These are phyloP conservation scores for Thuja plicata DNA, from an alignment of 83 land plant genomes.

Conservation along the genomic window DNA sequence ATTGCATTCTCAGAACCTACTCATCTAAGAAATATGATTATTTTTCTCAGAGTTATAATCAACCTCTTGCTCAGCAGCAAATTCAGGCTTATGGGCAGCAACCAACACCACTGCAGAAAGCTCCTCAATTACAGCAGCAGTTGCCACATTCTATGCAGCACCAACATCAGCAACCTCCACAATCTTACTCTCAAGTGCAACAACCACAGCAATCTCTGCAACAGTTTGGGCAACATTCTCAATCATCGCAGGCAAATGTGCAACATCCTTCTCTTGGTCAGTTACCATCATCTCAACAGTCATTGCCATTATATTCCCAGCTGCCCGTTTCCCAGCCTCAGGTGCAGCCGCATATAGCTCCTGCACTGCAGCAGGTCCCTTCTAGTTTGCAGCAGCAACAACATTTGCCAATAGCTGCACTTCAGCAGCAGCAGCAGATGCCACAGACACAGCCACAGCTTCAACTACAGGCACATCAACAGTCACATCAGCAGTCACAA, in stretches of 20 bases:
- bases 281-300: slow-evolving; percentile 32
- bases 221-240: slow-evolving; percentile 36
- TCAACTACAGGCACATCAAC: slow-evolving; percentile 16
- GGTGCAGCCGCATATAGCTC: slow-evolving; percentile 29
- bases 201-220: slow-evolving; percentile 26
- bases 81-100: slow-evolving; percentile 36
- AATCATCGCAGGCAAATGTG: slow-evolving; percentile 16
- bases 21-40: background rate
- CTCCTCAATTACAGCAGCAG: slow-evolving; percentile 34
- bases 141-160: slow-evolving; percentile 43
- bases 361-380: slow-evolving; percentile 22
- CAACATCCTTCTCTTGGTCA: slow-evolving; percentile 33
- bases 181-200: slow-evolving; percentile 35
- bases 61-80: slow-evolving; percentile 25
- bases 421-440: slow-evolving; percentile 30
- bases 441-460: slow-evolving; percentile 13
- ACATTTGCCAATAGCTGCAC: slow-evolving; percentile 21
- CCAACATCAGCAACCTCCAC: slow-evolving; percentile 36
- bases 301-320: slow-evolving; percentile 29
- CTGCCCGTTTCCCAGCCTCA: slow-evolving; percentile 37
- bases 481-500: background rate
- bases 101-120: slow-evolving; percentile 38
- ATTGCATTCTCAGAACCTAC: background rate
- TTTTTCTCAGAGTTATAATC: slow-evolving; percentile 37
- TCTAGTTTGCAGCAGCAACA: slow-evolving; percentile 22